Conservation (phyloP, 2,329 filamentous ascomycete species). For the Ilyonectria mors-panacis region DNA sequence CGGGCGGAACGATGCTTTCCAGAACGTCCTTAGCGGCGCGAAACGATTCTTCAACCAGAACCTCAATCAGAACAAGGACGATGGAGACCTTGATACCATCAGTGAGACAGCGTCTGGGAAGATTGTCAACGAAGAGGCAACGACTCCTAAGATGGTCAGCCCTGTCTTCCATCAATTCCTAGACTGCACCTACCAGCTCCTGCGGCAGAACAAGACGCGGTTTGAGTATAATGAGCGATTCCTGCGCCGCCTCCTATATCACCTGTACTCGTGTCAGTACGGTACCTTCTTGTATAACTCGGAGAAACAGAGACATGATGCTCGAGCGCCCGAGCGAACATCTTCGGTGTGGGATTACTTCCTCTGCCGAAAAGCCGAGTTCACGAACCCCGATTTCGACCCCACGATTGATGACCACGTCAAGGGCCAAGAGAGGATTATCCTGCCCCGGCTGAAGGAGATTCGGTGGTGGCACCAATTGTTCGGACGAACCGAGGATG, state of each 20-base stretch:
- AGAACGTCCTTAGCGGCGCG: conserved; percentile 88
- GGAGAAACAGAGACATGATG: conserved; percentile 87
- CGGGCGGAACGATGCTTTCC: conserved; percentile 80
- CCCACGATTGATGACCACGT: conserved; percentile 81
- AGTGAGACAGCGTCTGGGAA: conserved; percentile 58
- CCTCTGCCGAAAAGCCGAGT: conserved; percentile 83
- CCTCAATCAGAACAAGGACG: conserved; percentile 78
- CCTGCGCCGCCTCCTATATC: conserved; percentile 88
- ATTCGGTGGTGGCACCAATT: conserved; percentile 95
- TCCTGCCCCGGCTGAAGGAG: conserved; percentile 83
- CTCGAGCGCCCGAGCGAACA: conserved; percentile 78
- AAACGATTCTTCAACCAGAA: conserved; percentile 89
- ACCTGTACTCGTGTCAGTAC: conserved; percentile 96
- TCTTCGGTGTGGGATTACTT: conserved; percentile 98
- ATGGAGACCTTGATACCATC: conserved; percentile 72
- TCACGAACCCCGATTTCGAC: conserved; percentile 86
- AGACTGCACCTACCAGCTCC: conserved; percentile 91
- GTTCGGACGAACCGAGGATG: conserved; percentile 88
- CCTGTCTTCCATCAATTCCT: conserved; percentile 99
- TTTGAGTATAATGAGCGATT: conserved; percentile 99
- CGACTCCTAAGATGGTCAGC: conserved; percentile 90
- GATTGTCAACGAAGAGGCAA: conserved; percentile 73
- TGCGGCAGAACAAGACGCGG: conserved; percentile 86
- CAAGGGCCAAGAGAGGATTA: conserved; percentile 84
- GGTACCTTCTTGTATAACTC: conserved; percentile 97